phyloP scores from a whole-genome alignment of 2,329 filamentous ascomycete genomes.

The Lasiodiplodia gonubiensis region DNA sequence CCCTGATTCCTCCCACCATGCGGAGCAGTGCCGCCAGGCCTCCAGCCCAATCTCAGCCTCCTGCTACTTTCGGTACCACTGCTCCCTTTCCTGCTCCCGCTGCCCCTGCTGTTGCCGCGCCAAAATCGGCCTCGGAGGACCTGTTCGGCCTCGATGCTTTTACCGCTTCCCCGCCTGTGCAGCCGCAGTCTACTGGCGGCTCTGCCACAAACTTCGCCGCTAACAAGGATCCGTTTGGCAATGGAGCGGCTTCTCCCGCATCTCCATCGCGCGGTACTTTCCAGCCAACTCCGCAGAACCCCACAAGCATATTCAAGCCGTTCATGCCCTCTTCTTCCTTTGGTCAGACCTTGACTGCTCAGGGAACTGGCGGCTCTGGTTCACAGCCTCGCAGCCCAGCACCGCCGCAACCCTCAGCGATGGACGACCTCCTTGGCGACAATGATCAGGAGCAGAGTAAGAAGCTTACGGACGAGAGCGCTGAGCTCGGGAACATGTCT shows the following conservation, averaged over 20 bases:
- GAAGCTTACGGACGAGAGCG: constrained; percentile 85
- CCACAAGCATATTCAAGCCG: constrained; percentile 73
- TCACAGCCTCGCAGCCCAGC: constrained; percentile 43
- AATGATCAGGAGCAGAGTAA: constrained; percentile 87
- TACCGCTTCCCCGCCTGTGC: constrained; percentile 53
- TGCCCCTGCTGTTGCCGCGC: constrained; percentile 46
- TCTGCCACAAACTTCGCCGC: constrained; percentile 56
- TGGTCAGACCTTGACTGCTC: constrained; percentile 78
- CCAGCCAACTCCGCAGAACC: constrained; percentile 52
- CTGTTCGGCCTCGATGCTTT: constrained; percentile 88
- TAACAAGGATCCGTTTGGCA: constrained; percentile 68
- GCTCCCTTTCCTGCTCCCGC: constrained; percentile 59
- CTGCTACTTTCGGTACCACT: constrained; percentile 41
- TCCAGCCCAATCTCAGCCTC: constrained; percentile 45
- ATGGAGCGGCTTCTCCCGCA: constrained; percentile 57
- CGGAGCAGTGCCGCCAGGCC: constrained; percentile 64
- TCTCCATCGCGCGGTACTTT: constrained; percentile 54
- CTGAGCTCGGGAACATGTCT: constrained; percentile 91
- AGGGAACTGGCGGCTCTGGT: constrained; percentile 70
- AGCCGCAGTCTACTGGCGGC: constrained; percentile 75
- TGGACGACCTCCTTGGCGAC: constrained; percentile 90
- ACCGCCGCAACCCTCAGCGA: constrained; percentile 55
- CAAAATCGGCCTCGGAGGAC: constrained; percentile 88
- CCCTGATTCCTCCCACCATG: constrained; percentile 85
- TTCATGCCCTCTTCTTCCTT: constrained; percentile 94